phyloP scores from a whole-genome alignment of 2,329 filamentous ascomycete genomes.

The Triangularia verruculosa region DNA sequence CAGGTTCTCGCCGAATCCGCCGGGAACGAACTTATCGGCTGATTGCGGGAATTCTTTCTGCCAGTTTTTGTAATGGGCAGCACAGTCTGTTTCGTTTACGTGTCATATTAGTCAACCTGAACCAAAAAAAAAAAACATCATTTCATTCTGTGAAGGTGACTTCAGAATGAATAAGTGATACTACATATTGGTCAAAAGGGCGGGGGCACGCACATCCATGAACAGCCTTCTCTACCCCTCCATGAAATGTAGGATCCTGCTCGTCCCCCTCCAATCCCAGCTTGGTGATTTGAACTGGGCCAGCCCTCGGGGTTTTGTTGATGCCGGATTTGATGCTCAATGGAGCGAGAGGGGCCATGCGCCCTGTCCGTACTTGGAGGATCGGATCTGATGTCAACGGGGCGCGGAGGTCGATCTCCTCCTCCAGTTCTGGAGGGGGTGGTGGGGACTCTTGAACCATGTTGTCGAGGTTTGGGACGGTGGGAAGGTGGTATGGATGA shows the following conservation, averaged over 20 bases:
- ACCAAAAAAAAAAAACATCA: too few relatives aligned
- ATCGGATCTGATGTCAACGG: conserved; percentile 49
- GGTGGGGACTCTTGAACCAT: neutral
- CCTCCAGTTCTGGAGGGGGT: neutral
- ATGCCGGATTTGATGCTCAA: conserved; percentile 55
- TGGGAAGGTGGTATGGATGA: neutral
- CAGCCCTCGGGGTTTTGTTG: conserved; percentile 47
- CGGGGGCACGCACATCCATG: conserved; percentile 50
- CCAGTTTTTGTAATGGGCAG: conserved; percentile 57
- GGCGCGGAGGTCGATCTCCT: conserved; percentile 37
- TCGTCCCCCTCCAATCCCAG: conserved; percentile 58
- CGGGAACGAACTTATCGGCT: conserved; percentile 50
- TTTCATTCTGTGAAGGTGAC: too few relatives aligned
- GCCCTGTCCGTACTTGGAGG: conserved; percentile 55
- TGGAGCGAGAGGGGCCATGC: conserved; percentile 53
- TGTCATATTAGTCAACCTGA: neutral
- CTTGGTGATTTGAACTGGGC: conserved; percentile 44
- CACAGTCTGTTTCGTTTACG: conserved; percentile 47
- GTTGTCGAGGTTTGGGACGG: too few relatives aligned
- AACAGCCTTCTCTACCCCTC: conserved; percentile 61
- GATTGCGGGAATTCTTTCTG: conserved; percentile 49
- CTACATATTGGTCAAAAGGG: neutral
- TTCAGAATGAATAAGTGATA: too few relatives aligned
- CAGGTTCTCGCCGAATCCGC: conserved; percentile 65
- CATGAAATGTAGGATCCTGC: conserved; percentile 60